These are phyloP conservation scores for Talaromyces thailandensis DNA, from an alignment of 495 filamentous ascomycete species.

Conservation along the genomic window DNA sequence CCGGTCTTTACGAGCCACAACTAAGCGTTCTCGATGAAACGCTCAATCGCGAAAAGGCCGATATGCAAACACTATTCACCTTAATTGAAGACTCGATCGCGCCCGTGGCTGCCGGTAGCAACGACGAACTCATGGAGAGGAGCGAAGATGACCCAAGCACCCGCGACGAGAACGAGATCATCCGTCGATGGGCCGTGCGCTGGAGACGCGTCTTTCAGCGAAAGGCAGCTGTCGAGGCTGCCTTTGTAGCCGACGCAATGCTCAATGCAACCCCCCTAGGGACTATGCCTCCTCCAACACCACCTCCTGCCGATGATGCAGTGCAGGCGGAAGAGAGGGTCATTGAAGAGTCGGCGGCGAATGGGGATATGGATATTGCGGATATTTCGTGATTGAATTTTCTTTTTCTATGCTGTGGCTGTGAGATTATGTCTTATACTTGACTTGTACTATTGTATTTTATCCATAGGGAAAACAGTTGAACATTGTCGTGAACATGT, in stretches of 20 bases:
- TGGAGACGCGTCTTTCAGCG: constrained; percentile 82
- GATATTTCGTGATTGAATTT: constrained; percentile 4
- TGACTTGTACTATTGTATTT: neutral
- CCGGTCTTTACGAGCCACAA: constrained; percentile 49
- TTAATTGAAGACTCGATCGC: constrained; percentile 72
- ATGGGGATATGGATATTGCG: constrained; percentile 10
- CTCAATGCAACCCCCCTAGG: constrained; percentile 27
- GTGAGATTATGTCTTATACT: neutral
- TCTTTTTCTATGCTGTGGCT: neutral
- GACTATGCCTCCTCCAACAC: constrained; percentile 20
- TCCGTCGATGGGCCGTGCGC: constrained; percentile 72
- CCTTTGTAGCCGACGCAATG: constrained; percentile 38
- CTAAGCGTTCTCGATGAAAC: constrained; percentile 55
- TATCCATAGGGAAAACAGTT: neutral
- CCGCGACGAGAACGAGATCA: constrained; percentile 47
- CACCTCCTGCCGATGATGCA: constrained; percentile 6
- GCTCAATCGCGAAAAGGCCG: constrained; percentile 51
- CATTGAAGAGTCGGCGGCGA: constrained; percentile 6
- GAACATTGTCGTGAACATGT: neutral
- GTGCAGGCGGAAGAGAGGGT: neutral
- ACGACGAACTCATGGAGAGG: constrained; percentile 61
- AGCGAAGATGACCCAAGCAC: constrained; percentile 29
- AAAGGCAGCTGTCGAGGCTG: constrained; percentile 77
- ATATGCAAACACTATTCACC: constrained; percentile 71
- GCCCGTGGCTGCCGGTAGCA: constrained; percentile 61